Percentiles rank a stretch among this genome's conserved stretches.
These are phyloP conservation scores for Paraleonurus japonicus DNA, from an alignment of 257 asterid genomes.

Conservation along the genomic window DNA sequence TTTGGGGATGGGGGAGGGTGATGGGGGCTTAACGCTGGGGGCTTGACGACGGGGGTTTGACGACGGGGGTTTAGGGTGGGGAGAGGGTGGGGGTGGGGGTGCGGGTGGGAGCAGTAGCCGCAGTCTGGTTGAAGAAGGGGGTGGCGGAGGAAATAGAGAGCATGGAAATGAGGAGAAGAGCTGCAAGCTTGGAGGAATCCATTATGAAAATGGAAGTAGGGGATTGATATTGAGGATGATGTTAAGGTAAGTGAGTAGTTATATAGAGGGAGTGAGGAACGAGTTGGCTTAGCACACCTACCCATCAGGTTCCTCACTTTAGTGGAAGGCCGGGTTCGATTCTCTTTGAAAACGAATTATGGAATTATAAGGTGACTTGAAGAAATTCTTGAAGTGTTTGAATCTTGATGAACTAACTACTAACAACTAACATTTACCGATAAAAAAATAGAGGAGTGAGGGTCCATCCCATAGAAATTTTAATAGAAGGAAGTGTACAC, in stretches of 20 bases:
- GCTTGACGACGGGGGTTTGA: constrained; percentile 30
- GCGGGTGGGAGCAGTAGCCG: constrained; percentile 46
- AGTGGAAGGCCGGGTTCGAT: no score
- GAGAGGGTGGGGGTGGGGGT: constrained; percentile 41
- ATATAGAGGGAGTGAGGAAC: constrained; percentile 28
- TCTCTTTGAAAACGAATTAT: no score
- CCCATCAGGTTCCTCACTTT: no score
- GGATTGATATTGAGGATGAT: background rate
- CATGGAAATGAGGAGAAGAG: constrained; percentile 43
- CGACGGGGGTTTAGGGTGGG: constrained; percentile 31
- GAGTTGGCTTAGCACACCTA: no score
- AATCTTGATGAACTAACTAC: no score
- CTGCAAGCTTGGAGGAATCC: constrained; percentile 15
- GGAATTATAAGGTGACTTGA: no score
- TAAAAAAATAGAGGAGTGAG: no score
- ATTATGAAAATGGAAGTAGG: background rate
- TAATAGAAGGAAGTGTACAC: no score
- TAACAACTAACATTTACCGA: no score
- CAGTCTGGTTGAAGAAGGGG: constrained; percentile 45
- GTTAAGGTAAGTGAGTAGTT: background rate
- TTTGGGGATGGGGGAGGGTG: constrained; percentile 2
- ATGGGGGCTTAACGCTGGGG: no score
- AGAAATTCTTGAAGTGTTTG: no score
- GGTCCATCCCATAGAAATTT: no score
- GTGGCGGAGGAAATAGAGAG: constrained; percentile 46